A percentile compares a stretch with the other conserved stretches of the same genome.
These are phyloP conservation scores for Adansonia grandidieri DNA, from an alignment of 441 rosid species.

Conservation along the genomic window DNA sequence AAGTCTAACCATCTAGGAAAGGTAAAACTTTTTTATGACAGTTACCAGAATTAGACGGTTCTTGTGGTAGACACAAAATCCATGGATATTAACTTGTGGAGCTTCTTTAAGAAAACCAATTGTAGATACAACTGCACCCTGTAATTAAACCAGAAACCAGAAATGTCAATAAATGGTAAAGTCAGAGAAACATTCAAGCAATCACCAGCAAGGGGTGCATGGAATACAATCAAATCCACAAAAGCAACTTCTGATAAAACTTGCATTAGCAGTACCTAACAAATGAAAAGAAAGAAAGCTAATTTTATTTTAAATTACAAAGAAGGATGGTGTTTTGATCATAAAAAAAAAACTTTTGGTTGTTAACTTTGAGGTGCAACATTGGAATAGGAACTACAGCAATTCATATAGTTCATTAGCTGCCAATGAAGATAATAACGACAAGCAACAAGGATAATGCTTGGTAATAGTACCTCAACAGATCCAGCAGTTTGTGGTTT, in stretches of 20 bases:
- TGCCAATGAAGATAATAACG: conserved; percentile 19
- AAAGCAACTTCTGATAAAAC: not conserved
- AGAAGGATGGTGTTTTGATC: not conserved
- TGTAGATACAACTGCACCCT: conserved; percentile 82
- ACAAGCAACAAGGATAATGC: not conserved
- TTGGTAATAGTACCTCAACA: conserved; percentile 52
- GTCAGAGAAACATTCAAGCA: conserved; percentile 7
- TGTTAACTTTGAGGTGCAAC: conserved; percentile 12
- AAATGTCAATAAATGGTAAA: conserved; percentile 12
- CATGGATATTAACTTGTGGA: conserved; percentile 70
- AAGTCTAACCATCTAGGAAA: not conserved
- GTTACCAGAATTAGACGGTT: conserved; percentile 88
- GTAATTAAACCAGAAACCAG: conserved; percentile 36
- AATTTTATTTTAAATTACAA: conserved; percentile 12
- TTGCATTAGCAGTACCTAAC: not conserved
- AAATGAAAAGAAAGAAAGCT: not conserved
- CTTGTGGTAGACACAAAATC: conserved; percentile 90
- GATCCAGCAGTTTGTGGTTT: conserved; percentile 73
- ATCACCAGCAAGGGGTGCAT: not conserved
- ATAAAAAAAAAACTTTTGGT: not conserved
- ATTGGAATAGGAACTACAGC: not conserved
- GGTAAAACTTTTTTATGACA: conserved; percentile 21
- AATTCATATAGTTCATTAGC: not conserved
- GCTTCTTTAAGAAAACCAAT: conserved; percentile 96
- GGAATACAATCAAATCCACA: not conserved